Evolutionary conservation across 2,329 filamentous ascomycete genomes (phyloP).

Genomic region (Berkeleyomyces rouxiae): DNA sequence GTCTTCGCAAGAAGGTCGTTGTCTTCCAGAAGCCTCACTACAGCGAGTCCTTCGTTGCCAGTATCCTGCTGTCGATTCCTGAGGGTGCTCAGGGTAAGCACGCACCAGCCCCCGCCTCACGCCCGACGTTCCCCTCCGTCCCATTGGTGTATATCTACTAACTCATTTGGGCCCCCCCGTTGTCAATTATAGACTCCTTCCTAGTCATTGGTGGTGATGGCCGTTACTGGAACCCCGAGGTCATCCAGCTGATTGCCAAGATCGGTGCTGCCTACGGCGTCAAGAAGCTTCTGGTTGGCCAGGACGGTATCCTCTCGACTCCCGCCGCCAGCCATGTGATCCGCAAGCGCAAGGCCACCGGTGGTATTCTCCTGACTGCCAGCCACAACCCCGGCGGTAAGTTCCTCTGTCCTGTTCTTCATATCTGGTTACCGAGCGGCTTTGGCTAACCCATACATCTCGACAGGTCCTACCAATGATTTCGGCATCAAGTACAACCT

Average conservation of each 20-base stretch:
- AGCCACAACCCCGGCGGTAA: constrained; percentile 95
- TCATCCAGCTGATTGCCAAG: constrained; percentile 91
- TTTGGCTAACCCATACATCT: neutral
- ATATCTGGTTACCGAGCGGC: neutral
- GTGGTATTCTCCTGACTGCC: constrained; percentile 89
- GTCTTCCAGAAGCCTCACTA: constrained; percentile 94
- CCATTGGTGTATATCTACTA: neutral
- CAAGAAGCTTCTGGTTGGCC: constrained; percentile 95
- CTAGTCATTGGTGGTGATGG: constrained; percentile 97
- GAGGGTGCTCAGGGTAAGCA: constrained; percentile 64
- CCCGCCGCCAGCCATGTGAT: constrained; percentile 94
- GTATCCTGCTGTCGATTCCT: constrained; percentile 89
- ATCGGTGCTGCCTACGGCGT: constrained; percentile 94
- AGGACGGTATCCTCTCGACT: constrained; percentile 91
- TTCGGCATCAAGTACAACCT: constrained; percentile 99
- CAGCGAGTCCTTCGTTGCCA: constrained; percentile 87
- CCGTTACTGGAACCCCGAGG: constrained; percentile 92
- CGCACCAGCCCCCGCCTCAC: neutral
- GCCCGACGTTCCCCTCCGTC: neutral
- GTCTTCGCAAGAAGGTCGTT: constrained; percentile 96
- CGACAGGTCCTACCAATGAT: constrained; percentile 69
- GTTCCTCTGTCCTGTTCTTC: constrained; percentile 18
- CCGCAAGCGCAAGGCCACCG: constrained; percentile 83
- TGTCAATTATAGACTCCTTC: constrained; percentile 39
- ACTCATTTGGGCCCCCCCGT: neutral